Evolutionary conservation across 208 protist genomes (phyloP), one percentile per base, ranked within the genome.

Genomic region (Porcisia deanei): DNA sequence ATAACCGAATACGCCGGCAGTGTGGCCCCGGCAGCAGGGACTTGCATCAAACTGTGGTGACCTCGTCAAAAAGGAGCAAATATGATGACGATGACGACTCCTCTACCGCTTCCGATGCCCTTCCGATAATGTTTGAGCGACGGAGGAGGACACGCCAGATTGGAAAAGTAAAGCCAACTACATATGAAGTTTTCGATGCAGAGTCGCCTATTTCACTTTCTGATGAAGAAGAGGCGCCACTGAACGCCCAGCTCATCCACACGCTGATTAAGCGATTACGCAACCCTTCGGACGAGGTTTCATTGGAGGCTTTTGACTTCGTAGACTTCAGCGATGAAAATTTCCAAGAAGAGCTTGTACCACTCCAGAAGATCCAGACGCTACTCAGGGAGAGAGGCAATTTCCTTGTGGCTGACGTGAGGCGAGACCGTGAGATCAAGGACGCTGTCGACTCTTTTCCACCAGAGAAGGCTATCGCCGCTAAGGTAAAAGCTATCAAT

Each of bases 191-290:
- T 3, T 78, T 59, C 1, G 79, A 79, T 20, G 53, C 53, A 37
- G 73, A 83, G 43, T 69, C 71, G 10, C 55, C 75, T 30, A 52
- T 83, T 47, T 76, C 68, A 2, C 65, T 76, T n/a, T 68, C 66
- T 34, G 80, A 85, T 30, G 76, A 81, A 37, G 77, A 84, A 43
- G 81, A 87, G 63, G 75, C 54, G 16, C 83, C 83, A 59, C 61
- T 91, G 25, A 91, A 94, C 45, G 81, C 85, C 4, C 78, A 87
- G 75, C 63, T 88, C 58, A 88, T 92, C 41, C 74, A 85, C 37
- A 83, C 78, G 4, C 65, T 82, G 12, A 70, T 75, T 1, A 82
- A 82, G 53, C 78, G 78, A 3, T 71, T 82, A 16, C 73, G 78
- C 57, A 82, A 82, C 57, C 73, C 78, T 0, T 52, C 73, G 10